Evolutionary conservation across 257 asterid species (phyloP).

Genomic region (Solanum lycopersicoides): DNA sequence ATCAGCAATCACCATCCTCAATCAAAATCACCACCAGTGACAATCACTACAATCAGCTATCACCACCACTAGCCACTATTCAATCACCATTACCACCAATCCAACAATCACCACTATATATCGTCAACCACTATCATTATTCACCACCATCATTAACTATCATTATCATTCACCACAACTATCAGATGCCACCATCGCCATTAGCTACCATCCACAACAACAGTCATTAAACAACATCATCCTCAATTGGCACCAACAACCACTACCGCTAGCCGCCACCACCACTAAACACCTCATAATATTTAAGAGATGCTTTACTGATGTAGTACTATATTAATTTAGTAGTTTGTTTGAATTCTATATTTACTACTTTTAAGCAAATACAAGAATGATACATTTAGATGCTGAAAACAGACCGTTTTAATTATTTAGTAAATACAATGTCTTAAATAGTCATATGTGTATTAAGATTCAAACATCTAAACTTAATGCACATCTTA

Average conservation of each 20-base stretch:
- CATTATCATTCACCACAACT: background rate
- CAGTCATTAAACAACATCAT: background rate
- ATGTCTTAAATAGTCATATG: background rate
- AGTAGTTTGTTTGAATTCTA: background rate
- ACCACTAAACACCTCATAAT: background rate
- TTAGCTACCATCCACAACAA: background rate
- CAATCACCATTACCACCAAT: background rate
- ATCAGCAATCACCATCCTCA: background rate
- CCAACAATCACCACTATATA: background rate
- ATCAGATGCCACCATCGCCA: background rate
- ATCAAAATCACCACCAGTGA: background rate
- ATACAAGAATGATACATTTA: background rate
- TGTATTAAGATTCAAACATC: background rate
- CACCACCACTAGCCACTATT: background rate
- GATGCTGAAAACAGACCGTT: background rate
- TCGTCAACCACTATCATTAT: background rate
- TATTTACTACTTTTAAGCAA: background rate
- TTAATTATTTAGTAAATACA: background rate
- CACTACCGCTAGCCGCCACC: background rate
- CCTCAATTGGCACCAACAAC: background rate
- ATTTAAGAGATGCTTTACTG: background rate
- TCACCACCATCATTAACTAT: background rate
- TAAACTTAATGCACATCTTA: background rate
- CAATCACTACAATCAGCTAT: background rate
- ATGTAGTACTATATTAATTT: background rate